A percentile compares a stretch with the other conserved stretches of the same genome.
Conservation (phyloP, 192 early-diverging fungal genomes). For the Coemansia sp. region DNA sequence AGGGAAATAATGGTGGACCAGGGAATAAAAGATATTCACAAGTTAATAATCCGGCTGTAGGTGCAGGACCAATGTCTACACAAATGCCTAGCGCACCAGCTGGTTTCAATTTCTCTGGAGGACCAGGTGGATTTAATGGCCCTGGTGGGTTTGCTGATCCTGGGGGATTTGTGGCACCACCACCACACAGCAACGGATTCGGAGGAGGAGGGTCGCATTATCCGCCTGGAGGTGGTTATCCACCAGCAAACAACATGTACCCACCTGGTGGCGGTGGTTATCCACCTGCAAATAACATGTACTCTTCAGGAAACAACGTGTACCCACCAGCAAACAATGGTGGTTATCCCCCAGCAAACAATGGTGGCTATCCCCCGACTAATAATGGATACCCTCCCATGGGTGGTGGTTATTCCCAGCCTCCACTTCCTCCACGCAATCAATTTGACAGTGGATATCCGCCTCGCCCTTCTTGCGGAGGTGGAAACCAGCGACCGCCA, state of each 20-base stretch:
- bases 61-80: conserved; percentile 14
- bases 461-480: conserved; percentile 7
- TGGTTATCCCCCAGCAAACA: conserved; percentile 12
- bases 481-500: conserved; percentile 8
- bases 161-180: conserved; percentile 17
- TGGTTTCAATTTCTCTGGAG: conserved; percentile 13
- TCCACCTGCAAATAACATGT: conserved; percentile 5
- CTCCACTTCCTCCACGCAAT: conserved; percentile 7
- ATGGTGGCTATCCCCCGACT: conserved; percentile 16
- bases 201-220: conserved; percentile 1
- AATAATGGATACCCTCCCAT: conserved; percentile 16
- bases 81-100: conserved; percentile 30
- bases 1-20: conserved; percentile 4
- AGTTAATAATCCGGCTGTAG: conserved; percentile 36
- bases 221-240: not conserved
- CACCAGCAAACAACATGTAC: conserved; percentile 1
- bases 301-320: not conserved
- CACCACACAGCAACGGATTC: conserved; percentile 3
- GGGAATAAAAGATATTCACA: not conserved
- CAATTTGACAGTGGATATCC: not conserved
- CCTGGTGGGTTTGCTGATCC: conserved; percentile 19
- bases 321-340: conserved; percentile 2
- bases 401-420: conserved; percentile 14
- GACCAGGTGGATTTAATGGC: conserved; percentile 12
- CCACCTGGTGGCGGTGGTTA: conserved; percentile 3